These are phyloP conservation scores for Cyathus striatus DNA, from an alignment of 768 basidiomycete species.

Conservation along the genomic window DNA sequence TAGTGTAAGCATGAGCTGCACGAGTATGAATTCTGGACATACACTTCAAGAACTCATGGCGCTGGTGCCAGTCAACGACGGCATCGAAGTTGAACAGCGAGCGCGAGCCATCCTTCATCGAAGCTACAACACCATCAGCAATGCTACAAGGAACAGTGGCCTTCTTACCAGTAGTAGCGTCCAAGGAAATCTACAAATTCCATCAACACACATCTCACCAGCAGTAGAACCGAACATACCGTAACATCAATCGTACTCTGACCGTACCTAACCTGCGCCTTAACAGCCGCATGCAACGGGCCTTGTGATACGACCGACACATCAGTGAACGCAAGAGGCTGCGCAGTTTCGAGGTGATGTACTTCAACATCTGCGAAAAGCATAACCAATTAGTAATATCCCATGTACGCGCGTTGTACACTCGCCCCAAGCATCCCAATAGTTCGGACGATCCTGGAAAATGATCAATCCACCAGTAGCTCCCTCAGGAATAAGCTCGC, in stretches of 20 bases:
- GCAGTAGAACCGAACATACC: too few species aligned
- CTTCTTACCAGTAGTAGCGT: constrained; percentile 67
- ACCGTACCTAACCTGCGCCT: constrained; percentile 64
- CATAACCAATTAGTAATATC: not conserved
- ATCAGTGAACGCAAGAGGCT: constrained; percentile 64
- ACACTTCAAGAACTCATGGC: constrained; percentile 91
- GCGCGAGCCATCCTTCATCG: constrained; percentile 59
- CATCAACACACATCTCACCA: too few species aligned
- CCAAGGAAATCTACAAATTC: constrained; percentile 77
- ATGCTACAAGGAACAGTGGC: too few species aligned
- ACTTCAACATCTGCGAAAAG: constrained; percentile 72
- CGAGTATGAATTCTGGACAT: constrained; percentile 14
- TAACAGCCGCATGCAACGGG: constrained; percentile 72
- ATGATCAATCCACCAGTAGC: constrained; percentile 82
- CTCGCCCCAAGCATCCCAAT: constrained; percentile 86
- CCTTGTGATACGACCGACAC: constrained; percentile 71
- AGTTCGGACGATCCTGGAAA: constrained; percentile 85
- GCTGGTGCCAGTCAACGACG: constrained; percentile 84
- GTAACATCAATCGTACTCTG: constrained; percentile 71
- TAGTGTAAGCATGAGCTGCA: not conserved
- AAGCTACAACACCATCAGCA: too few species aligned
- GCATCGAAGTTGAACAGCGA: constrained; percentile 82
- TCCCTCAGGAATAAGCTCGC: constrained; percentile 76
- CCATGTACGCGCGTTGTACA: not conserved
- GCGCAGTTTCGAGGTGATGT: constrained; percentile 86